Percentiles rank a stretch among this genome's conserved stretches.
phyloP scores from a whole-genome alignment of 2,329 filamentous ascomycete species.

The Neonectria punicea region DNA sequence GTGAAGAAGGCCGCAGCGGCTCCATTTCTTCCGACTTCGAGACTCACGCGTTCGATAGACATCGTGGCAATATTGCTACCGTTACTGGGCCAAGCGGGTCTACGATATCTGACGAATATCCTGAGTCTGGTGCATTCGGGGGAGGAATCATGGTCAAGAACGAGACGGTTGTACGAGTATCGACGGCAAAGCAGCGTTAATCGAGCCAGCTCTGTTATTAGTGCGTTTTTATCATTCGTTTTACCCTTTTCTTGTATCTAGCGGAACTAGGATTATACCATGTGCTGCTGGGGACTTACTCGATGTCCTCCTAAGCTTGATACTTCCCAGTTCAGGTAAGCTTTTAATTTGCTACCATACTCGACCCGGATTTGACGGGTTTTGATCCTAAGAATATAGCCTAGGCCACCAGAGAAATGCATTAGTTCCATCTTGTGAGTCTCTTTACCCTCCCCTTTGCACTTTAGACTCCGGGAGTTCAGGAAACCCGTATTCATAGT shows the following conservation, averaged over 20 bases:
- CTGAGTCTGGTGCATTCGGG: background rate
- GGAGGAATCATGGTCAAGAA: slow-evolving; percentile 41
- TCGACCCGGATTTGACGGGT: too few species aligned
- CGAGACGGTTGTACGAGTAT: slow-evolving; percentile 28
- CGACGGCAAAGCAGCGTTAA: background rate
- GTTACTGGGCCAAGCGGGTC: slow-evolving; percentile 24
- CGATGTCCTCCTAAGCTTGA: background rate
- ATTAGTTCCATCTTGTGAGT: background rate
- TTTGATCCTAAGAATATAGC: background rate
- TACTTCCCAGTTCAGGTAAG: background rate
- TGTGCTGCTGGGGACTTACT: background rate
- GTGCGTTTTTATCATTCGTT: background rate
- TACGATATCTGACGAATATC: background rate
- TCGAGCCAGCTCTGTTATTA: background rate
- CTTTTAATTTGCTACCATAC: background rate
- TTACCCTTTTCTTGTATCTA: too few species aligned
- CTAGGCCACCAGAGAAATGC: background rate
- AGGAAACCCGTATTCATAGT: background rate
- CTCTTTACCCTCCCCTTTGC: background rate
- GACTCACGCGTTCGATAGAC: slow-evolving; percentile 33
- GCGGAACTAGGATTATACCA: too few species aligned
- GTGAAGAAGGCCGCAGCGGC: background rate
- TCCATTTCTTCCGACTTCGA: slow-evolving; percentile 33
- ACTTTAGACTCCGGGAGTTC: background rate
- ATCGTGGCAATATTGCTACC: slow-evolving; percentile 25